Percentiles rank a stretch among this genome's conserved stretches.
These are phyloP conservation scores for Candida ortonii DNA, from an alignment of 805 yeast genomes.

Conservation along the genomic window DNA sequence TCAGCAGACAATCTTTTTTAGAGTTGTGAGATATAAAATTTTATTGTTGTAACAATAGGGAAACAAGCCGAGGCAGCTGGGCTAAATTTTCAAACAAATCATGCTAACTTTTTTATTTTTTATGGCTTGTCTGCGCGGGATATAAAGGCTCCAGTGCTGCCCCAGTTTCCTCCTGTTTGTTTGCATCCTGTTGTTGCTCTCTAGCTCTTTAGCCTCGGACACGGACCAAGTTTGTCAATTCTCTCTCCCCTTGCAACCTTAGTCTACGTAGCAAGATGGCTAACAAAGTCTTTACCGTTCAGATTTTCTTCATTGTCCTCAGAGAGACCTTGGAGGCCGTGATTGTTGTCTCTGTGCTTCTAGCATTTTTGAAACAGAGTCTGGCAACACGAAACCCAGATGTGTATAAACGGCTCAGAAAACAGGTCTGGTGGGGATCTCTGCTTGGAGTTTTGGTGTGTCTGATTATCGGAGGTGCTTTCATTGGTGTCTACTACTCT, in stretches of 20 bases:
- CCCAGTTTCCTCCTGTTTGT: too few relatives aligned
- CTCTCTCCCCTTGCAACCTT: slow-evolving; percentile 11
- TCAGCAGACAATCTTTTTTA: too few relatives aligned
- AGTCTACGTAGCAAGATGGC: slow-evolving; percentile 22
- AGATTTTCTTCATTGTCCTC: slow-evolving; percentile 84
- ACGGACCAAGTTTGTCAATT: too few relatives aligned
- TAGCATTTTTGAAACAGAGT: slow-evolving; percentile 90
- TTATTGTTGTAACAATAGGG: too few relatives aligned
- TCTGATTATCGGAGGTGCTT: slow-evolving; percentile 83
- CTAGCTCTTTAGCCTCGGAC: too few relatives aligned
- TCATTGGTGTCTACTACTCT: slow-evolving; percentile 89
- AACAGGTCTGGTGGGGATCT: slow-evolving; percentile 88
- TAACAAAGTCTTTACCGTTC: slow-evolving; percentile 57
- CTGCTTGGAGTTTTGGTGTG: slow-evolving; percentile 71
- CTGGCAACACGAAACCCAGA: slow-evolving; percentile 46
- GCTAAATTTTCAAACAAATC: too few relatives aligned
- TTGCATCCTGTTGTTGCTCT: too few relatives aligned
- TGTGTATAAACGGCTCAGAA: slow-evolving; percentile 61
- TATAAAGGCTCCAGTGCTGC: too few relatives aligned
- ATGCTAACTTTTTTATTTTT: too few relatives aligned
- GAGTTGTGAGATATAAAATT: too few relatives aligned
- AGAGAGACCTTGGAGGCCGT: slow-evolving; percentile 95
- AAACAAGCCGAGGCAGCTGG: too few relatives aligned
- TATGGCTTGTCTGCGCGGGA: too few relatives aligned
- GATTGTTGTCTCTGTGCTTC: slow-evolving; percentile 82